These are phyloP conservation scores for Teunomyces tritomae DNA, from an alignment of 805 yeast genomes.

Conservation along the genomic window DNA sequence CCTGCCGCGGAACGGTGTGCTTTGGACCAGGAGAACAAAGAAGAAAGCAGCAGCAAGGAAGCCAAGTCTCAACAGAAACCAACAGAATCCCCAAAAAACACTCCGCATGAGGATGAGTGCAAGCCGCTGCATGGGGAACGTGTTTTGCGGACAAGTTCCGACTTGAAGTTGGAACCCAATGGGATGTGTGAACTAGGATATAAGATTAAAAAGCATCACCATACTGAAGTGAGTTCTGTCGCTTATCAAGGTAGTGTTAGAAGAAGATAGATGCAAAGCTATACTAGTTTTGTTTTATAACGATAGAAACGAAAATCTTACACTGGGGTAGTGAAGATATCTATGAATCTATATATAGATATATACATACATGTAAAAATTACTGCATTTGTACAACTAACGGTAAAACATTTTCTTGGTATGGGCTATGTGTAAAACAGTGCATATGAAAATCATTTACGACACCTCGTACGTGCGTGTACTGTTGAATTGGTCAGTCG, in stretches of 20 bases:
- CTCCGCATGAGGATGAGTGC: neutral
- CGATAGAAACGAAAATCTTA: slow-evolving; percentile 2
- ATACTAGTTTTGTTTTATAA: neutral
- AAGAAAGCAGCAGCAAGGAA: neutral
- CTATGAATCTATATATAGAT: neutral
- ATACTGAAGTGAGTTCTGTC: slow-evolving; percentile 35
- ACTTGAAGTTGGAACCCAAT: slow-evolving; percentile 19
- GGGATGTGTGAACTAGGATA: slow-evolving; percentile 43
- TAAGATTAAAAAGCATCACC: slow-evolving; percentile 42
- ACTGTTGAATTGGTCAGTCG: too few relatives aligned
- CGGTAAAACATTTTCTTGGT: neutral
- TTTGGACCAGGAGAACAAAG: slow-evolving; percentile 3
- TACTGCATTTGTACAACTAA: neutral
- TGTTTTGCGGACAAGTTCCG: slow-evolving; percentile 10
- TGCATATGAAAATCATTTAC: neutral
- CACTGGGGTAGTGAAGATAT: neutral
- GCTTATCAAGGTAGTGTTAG: slow-evolving; percentile 26
- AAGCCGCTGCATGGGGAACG: neutral
- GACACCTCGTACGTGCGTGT: too few relatives aligned
- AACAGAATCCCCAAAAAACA: neutral
- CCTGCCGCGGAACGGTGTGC: slow-evolving; percentile 3
- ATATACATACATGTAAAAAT: too few relatives aligned
- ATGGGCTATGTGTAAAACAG: neutral
- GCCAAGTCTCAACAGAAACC: neutral
- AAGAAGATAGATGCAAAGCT: neutral